phyloP scores from a whole-genome alignment of 139 green algal genomes.

The Protoeuglena noctilucae region DNA sequence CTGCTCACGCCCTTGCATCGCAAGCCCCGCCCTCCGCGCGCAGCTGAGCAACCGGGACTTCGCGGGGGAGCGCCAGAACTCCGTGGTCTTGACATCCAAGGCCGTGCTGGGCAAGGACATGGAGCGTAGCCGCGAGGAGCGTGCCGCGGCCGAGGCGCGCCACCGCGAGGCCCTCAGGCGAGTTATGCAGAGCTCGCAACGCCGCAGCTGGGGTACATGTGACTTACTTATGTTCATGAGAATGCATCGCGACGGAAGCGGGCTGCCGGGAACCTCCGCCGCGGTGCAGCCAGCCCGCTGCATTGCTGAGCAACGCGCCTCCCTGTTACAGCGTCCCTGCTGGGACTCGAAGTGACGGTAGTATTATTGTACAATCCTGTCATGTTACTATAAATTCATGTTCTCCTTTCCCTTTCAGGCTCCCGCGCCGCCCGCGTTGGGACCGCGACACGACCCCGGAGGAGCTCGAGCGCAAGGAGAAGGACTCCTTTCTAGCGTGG shows the following conservation, averaged over 20 bases:
- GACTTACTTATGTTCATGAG: too few relatives aligned
- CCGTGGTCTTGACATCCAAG: conserved; percentile 40
- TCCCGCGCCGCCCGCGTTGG: conserved; percentile 74
- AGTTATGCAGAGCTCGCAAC: too few relatives aligned
- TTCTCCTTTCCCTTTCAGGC: too few relatives aligned
- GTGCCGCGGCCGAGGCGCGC: conserved; percentile 25
- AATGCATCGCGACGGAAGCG: too few relatives aligned
- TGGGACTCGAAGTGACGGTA: too few relatives aligned
- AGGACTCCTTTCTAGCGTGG: conserved; percentile 72
- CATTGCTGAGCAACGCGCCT: too few relatives aligned
- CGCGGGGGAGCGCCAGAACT: conserved; percentile 44
- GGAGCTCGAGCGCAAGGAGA: conserved; percentile 58
- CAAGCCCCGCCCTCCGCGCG: conserved; percentile 29
- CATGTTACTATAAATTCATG: too few relatives aligned
- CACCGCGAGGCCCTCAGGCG: conserved; percentile 24
- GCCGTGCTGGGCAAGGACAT: conserved; percentile 19
- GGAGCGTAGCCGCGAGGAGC: conserved; percentile 18
- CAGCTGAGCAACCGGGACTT: conserved; percentile 76
- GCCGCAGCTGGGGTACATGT: too few relatives aligned
- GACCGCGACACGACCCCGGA: conserved; percentile 40
- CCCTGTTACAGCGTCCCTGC: too few relatives aligned
- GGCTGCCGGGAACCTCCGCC: too few relatives aligned
- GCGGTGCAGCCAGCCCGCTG: too few relatives aligned
- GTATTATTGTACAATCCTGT: too few relatives aligned
- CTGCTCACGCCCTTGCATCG: neutral